These are phyloP conservation scores for Trichoderma cornu-damae DNA, from an alignment of 2,329 filamentous ascomycete species.

Conservation along the genomic window DNA sequence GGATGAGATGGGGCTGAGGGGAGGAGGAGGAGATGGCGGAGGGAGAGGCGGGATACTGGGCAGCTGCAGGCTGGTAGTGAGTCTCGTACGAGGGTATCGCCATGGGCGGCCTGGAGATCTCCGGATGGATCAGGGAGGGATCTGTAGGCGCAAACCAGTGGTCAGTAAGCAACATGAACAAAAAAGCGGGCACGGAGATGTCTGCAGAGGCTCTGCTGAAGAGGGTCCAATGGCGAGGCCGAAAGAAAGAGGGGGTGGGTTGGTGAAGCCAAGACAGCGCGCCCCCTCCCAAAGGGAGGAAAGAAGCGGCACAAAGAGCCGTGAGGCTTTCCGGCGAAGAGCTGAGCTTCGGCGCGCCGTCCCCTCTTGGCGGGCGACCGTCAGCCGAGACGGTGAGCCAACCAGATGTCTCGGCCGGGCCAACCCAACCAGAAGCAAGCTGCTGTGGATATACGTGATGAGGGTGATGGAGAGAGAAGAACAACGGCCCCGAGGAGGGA, in stretches of 20 bases:
- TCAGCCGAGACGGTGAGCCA: conserved; percentile 6
- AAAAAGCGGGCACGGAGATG: not conserved
- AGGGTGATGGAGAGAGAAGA: not conserved
- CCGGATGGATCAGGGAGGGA: conserved; percentile 52
- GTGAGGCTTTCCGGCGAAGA: not conserved
- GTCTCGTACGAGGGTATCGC: conserved; percentile 43
- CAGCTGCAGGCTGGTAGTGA: conserved; percentile 43
- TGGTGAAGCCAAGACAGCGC: conserved; percentile 2
- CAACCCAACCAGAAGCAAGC: not conserved
- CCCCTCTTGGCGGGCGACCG: conserved; percentile 5
- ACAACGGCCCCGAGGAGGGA: not conserved
- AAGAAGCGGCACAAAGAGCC: not conserved
- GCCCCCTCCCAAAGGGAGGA: conserved; percentile 10
- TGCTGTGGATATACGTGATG: not conserved
- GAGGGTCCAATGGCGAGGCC: not conserved
- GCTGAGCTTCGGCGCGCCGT: not conserved
- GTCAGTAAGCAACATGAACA: conserved; percentile 36
- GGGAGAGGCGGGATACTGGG: conserved; percentile 53
- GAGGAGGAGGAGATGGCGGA: conserved; percentile 50
- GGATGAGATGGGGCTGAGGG: conserved; percentile 43
- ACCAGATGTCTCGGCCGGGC: conserved; percentile 9
- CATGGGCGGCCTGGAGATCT: conserved; percentile 47
- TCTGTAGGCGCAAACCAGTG: conserved; percentile 37
- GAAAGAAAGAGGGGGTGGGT: not conserved
- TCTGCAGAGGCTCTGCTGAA: not conserved